These are phyloP conservation scores for Thermothielavioides terrestris DNA, from an alignment of 495 filamentous ascomycete genomes.

Conservation along the genomic window DNA sequence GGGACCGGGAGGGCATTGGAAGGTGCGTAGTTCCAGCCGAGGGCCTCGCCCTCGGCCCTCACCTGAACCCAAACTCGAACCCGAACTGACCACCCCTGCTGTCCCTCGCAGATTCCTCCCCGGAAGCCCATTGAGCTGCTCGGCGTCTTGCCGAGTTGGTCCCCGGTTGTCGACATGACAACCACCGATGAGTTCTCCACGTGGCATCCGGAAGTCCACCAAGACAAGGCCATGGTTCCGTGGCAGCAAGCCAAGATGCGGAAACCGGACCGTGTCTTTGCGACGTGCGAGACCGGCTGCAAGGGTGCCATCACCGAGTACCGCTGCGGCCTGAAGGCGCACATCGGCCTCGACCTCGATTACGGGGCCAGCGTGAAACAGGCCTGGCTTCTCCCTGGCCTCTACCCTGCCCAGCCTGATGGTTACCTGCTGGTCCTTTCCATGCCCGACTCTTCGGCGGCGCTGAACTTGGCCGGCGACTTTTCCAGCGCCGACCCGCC, in stretches of 20 bases:
- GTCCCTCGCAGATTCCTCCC: conserved; percentile 24
- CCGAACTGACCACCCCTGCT: conserved; percentile 17
- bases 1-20: conserved; percentile 70
- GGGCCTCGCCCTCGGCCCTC: no score
- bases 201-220: conserved; percentile 11
- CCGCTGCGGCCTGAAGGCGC: conserved; percentile 61
- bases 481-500: conserved; percentile 26
- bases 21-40: conserved; percentile 51
- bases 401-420: conserved; percentile 5
- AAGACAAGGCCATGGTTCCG: conserved; percentile 6
- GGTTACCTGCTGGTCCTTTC: conserved; percentile 42
- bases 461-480: conserved; percentile 33
- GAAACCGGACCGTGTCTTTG: conserved; percentile 46
- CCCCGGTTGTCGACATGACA: conserved; percentile 65
- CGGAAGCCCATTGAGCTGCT: conserved; percentile 39
- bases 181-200: conserved; percentile 31
- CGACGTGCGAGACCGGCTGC: conserved; percentile 48
- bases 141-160: conserved; percentile 63
- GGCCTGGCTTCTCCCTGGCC: conserved; percentile 37
- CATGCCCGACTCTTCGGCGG: conserved; percentile 35
- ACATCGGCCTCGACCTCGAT: conserved; percentile 48
- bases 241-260: conserved; percentile 9
- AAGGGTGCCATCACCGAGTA: conserved; percentile 61
- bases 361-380: conserved; percentile 33
- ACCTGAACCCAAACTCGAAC: neutral